A percentile compares a stretch with the other conserved stretches of the same genome.
Conservation (phyloP, 208 protist genomes). For the Crithidia brevicula region DNA sequence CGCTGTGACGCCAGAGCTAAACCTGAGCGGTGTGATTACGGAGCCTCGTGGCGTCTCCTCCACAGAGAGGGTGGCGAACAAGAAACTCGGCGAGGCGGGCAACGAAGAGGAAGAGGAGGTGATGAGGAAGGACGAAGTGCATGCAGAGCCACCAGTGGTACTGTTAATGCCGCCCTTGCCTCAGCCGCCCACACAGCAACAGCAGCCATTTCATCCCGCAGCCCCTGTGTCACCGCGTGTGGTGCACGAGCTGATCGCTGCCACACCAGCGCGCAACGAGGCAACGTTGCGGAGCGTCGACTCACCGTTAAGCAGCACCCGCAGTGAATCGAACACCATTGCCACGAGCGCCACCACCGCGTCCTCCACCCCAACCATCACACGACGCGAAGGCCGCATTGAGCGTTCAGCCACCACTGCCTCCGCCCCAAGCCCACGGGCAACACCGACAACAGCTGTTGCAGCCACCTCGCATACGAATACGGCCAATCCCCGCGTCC, state of each 20-base stretch:
- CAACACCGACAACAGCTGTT: no score
- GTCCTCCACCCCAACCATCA: neutral
- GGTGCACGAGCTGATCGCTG: neutral
- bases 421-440: constrained; percentile 5
- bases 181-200: neutral
- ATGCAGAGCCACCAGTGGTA: no score
- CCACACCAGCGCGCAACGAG: neutral
- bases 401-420: neutral
- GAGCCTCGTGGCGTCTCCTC: no score
- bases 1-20: no score
- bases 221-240: constrained; percentile 1
- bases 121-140: no score
- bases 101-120: neutral
- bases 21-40: no score
- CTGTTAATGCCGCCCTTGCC: no score
- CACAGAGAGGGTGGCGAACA: no score
- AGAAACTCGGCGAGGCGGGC: no score
- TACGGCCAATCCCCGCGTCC: neutral
- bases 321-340: neutral
- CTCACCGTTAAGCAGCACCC: neutral
- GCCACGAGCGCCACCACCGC: neutral
- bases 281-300: neutral
- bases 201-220: neutral
- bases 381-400: neutral
- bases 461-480: neutral